Conservation (phyloP, 2,329 filamentous ascomycete species). For the Westerdykella sp. region DNA sequence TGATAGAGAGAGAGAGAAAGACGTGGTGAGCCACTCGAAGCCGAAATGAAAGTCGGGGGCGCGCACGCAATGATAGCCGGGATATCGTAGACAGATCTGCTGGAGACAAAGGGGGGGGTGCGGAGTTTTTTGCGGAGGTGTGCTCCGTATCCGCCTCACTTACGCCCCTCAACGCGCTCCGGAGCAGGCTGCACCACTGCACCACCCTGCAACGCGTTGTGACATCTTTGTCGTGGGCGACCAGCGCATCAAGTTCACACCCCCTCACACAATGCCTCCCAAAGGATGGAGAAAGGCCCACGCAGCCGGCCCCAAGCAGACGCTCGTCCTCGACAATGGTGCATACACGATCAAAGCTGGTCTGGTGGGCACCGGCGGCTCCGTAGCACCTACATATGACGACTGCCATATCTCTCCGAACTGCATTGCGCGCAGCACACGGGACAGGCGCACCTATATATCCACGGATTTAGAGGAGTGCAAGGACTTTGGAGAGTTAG, state of each 20-base stretch:
- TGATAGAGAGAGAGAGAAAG: too few species aligned
- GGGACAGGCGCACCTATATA: slow-evolving; percentile 71
- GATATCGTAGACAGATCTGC: too few species aligned
- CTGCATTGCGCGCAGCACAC: slow-evolving; percentile 72
- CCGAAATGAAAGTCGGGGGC: too few species aligned
- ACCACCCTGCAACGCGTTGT: too few species aligned
- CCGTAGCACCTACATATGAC: slow-evolving; percentile 25
- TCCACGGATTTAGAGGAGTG: slow-evolving; percentile 72
- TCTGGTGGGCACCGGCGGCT: slow-evolving; percentile 44
- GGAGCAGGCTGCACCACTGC: slow-evolving; percentile 1
- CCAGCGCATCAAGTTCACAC: neutral
- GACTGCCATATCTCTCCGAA: slow-evolving; percentile 72
- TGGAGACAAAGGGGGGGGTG: neutral
- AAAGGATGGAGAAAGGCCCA: slow-evolving; percentile 27
- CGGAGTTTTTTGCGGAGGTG: slow-evolving; percentile 4
- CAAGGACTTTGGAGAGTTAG: slow-evolving; percentile 81
- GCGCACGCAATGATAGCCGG: too few species aligned
- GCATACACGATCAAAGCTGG: slow-evolving; percentile 88
- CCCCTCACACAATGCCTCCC: slow-evolving; percentile 19
- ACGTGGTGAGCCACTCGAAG: too few species aligned
- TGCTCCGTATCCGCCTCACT: slow-evolving; percentile 1
- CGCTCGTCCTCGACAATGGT: slow-evolving; percentile 90
- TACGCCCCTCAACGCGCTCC: neutral
- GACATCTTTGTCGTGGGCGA: neutral
- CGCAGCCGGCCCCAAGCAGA: slow-evolving; percentile 36